These are phyloP conservation scores for Lichenothelia convexa DNA, from an alignment of 495 filamentous ascomycete species.

Conservation along the genomic window DNA sequence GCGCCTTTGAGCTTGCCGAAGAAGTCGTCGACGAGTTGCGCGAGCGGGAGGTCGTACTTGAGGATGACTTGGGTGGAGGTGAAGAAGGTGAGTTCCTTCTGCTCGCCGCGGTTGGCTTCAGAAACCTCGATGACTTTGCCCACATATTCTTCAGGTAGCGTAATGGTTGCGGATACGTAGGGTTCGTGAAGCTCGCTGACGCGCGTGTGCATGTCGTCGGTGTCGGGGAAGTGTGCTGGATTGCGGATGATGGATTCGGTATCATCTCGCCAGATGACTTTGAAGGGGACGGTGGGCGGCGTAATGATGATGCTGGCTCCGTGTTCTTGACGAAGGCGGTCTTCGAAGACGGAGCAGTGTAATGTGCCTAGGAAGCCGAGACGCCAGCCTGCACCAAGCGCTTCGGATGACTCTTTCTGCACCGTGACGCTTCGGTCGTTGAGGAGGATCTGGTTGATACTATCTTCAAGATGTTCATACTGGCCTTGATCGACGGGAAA, in stretches of 20 bases:
- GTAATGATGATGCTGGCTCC: slow-evolving; percentile 94
- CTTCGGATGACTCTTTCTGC: slow-evolving; percentile 83
- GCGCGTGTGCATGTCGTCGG: slow-evolving; percentile 37
- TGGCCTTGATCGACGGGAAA: slow-evolving; percentile 82
- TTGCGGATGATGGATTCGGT: slow-evolving; percentile 59
- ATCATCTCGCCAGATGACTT: slow-evolving; percentile 58
- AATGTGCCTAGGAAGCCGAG: slow-evolving; percentile 90
- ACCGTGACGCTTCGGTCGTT: slow-evolving; percentile 92
- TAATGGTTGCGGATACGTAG: slow-evolving; percentile 70
- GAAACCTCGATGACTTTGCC: slow-evolving; percentile 91
- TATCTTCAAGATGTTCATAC: slow-evolving; percentile 77
- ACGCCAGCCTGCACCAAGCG: slow-evolving; percentile 83
- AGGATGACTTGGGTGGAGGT: slow-evolving; percentile 88
- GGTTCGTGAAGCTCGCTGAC: slow-evolving; percentile 63
- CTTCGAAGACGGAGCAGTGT: slow-evolving; percentile 95
- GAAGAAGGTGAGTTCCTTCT: slow-evolving; percentile 76
- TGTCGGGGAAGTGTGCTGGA: slow-evolving; percentile 70
- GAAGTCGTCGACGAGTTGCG: slow-evolving; percentile 86
- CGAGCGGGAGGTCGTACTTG: slow-evolving; percentile 74
- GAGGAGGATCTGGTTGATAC: slow-evolving; percentile 79
- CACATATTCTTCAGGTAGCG: slow-evolving; percentile 81
- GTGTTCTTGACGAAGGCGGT: slow-evolving; percentile 87
- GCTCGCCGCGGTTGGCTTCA: slow-evolving; percentile 71
- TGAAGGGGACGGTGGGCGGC: slow-evolving; percentile 83
- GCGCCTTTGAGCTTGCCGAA: slow-evolving; percentile 90